A percentile compares a stretch with the other conserved stretches of the same genome.
phyloP scores from a whole-genome alignment of 2,329 filamentous ascomycete species.

The Ceratocystis huliohia region DNA sequence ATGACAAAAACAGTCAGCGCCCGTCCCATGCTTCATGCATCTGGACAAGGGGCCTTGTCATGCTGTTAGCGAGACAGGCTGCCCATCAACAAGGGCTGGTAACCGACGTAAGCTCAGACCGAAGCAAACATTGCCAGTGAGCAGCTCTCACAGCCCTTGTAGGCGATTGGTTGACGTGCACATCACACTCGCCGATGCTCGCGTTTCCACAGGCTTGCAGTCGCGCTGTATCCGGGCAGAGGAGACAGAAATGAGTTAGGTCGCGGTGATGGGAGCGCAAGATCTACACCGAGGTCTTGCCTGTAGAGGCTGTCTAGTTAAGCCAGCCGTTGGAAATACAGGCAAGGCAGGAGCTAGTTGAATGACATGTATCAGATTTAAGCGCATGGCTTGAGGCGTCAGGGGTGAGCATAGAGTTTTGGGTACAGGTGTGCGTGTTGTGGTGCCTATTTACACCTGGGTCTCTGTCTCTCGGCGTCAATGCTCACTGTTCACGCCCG shows the following conservation, averaged over 20 bases:
- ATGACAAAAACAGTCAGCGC: not conserved
- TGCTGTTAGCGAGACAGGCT: not conserved
- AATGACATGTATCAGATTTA: too few species aligned
- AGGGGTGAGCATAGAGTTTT: not conserved
- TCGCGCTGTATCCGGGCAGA: too few species aligned
- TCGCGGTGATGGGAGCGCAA: too few species aligned
- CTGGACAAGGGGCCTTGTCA: not conserved
- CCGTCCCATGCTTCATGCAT: not conserved
- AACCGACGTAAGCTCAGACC: not conserved
- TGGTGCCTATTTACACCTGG: not conserved
- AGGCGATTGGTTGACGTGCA: not conserved
- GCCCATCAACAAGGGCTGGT: not conserved
- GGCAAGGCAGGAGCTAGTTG: too few species aligned
- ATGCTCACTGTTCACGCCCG: not conserved
- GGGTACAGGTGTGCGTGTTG: not conserved
- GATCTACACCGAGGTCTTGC: too few species aligned
- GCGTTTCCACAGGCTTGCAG: not conserved
- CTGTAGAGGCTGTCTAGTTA: too few species aligned
- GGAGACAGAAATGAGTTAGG: too few species aligned
- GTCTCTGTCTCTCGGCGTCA: not conserved
- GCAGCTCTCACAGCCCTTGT: not conserved
- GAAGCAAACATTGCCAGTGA: not conserved
- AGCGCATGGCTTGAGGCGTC: too few species aligned
- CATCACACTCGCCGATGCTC: not conserved
- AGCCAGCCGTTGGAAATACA: too few species aligned